These are phyloP conservation scores for Fusarium sublunatum DNA, from an alignment of 2,329 filamentous ascomycete species.

Conservation along the genomic window DNA sequence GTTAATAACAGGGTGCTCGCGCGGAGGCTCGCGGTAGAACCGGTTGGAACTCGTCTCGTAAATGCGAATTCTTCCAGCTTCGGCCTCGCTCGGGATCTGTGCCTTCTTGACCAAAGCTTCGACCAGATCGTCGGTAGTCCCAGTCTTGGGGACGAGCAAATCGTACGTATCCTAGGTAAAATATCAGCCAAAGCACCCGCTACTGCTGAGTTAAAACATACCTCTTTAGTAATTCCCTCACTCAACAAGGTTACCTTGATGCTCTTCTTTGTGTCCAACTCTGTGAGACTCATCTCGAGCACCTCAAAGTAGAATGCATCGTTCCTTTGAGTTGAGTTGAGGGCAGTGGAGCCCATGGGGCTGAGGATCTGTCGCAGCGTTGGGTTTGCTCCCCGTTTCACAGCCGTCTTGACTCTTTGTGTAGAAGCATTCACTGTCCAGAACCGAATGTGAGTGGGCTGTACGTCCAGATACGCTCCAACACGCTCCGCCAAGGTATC, in stretches of 20 bases:
- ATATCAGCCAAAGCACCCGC: constrained; percentile 11
- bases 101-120: constrained; percentile 82
- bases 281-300: constrained; percentile 91
- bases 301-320: constrained; percentile 93
- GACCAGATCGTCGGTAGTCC: constrained; percentile 82
- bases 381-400: constrained; percentile 77
- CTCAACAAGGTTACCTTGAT: constrained; percentile 86
- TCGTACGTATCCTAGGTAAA: constrained; percentile 75
- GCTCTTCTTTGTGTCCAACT: constrained; percentile 91
- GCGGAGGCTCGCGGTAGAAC: constrained; percentile 80
- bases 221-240: constrained; percentile 92
- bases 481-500: constrained; percentile 88
- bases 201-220: constrained; percentile 53
- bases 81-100: constrained; percentile 77
- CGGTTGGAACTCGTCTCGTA: constrained; percentile 87
- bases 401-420: constrained; percentile 79
- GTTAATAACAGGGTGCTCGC: constrained; percentile 78
- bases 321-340: constrained; percentile 74
- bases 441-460: constrained; percentile 90
- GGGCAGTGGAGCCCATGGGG: constrained; percentile 74
- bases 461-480: constrained; percentile 78
- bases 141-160: constrained; percentile 87
- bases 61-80: constrained; percentile 77
- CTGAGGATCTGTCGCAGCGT: constrained; percentile 84
- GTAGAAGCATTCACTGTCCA: constrained; percentile 83